Evolutionary conservation across 225 moss, liverwort and hornwort genomes (phyloP).

Genomic region (Takakia lepidozioides): DNA sequence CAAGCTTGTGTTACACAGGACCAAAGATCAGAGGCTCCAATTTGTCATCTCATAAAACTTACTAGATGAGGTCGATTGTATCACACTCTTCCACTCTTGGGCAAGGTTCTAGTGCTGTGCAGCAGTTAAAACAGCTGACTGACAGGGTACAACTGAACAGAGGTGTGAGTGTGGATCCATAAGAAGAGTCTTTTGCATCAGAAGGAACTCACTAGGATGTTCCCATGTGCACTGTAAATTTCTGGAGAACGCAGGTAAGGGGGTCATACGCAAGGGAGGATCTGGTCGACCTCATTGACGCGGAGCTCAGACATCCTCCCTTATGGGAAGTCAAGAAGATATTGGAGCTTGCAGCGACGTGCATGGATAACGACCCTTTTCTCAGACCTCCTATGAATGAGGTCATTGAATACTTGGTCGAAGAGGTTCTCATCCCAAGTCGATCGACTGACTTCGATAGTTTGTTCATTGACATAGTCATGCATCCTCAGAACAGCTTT

Average conservation of each 20-base stretch:
- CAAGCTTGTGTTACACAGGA: too few species aligned
- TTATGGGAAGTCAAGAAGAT: slow-evolving; percentile 7
- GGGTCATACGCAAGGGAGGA: not conserved
- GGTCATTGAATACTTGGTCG: not conserved
- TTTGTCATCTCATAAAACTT: too few species aligned
- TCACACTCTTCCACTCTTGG: too few species aligned
- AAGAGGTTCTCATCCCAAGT: not conserved
- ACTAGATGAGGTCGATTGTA: too few species aligned
- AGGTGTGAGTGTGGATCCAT: too few species aligned
- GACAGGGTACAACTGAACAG: too few species aligned
- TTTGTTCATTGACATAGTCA: slow-evolving; percentile 2
- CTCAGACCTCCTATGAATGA: slow-evolving; percentile 1
- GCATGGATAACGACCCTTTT: slow-evolving; percentile 2
- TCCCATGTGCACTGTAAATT: too few species aligned
- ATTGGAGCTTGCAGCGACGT: slow-evolving; percentile 3
- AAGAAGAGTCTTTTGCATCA: too few species aligned
- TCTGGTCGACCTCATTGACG: slow-evolving; percentile 1
- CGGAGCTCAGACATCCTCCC: slow-evolving; percentile 2
- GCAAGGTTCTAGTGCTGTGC: too few species aligned
- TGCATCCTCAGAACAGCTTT: not conserved
- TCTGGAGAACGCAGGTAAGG: slow-evolving; percentile 4
- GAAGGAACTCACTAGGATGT: too few species aligned
- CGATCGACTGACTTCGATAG: not conserved
- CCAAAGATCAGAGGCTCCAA: too few species aligned
- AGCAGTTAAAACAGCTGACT: too few species aligned